Evolutionary conservation across 2,329 filamentous ascomycete genomes (phyloP), one percentile per base, ranked within the genome.

Genomic region (Coniella lustricola): DNA sequence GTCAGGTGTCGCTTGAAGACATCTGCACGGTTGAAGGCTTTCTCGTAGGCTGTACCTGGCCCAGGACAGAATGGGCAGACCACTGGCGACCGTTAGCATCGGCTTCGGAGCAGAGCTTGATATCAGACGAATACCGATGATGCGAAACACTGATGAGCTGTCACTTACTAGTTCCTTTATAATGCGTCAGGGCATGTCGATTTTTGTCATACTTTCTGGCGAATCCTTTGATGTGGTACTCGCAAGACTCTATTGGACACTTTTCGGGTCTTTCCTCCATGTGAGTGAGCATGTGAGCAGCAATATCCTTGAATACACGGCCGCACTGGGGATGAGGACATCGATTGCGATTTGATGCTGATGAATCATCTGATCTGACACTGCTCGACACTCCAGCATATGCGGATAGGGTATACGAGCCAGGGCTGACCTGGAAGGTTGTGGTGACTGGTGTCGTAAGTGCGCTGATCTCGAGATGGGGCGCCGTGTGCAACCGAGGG

Each of bases 151-250:
- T 13, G n/a, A 22, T 21, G 10, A 17, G 3, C 7, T 13, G 9
- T 18, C 13, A 33, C 40, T 32, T 32, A 42, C 40, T 53, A 13
- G 89, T 96, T 8, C 91, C 91, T 66, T 95, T 95, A 74, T 97
- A 98, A 63, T 97, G 93, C 3, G 91, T 97, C 55, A 97, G 70
- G 1, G 91, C 95, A 64, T 98, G 93, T 12, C 93, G 76, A 66
- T 97, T 97, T 75, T 96, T 96, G 71, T 97, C 93, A 64, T 97
- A 98, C 67, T 97, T 97, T 53, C 91, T 79, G 3, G 91, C 91
- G 61, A 97, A 97, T 0, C 91, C 91, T 66, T 96, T 97, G 57
- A 79, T 77, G 67, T 96, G 87, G 64, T 96, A 97, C 60, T 96
- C 90, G 72, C 91, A 97, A 2, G 84, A 90, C 48, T 85, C 76